Conservation (phyloP, 257 asterid species). For the Solanum paucissectum region DNA sequence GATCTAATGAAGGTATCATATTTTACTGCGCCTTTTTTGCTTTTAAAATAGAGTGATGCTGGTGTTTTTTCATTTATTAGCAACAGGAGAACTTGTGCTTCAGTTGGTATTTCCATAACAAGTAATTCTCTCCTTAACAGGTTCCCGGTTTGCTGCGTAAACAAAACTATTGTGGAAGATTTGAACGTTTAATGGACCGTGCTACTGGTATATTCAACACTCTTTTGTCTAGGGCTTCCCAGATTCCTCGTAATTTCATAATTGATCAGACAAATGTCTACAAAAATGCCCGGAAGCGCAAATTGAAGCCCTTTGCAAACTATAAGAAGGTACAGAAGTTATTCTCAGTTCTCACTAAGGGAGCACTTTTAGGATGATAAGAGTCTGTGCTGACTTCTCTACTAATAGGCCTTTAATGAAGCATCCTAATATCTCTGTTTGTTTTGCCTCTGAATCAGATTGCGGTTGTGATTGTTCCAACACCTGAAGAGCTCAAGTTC, state of each 20-base stretch:
- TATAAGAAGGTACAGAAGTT: conserved; percentile 27
- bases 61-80: not conserved
- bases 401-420: not conserved
- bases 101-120: not conserved
- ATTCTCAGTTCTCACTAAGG: not conserved
- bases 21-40: not conserved
- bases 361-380: not conserved
- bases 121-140: conserved; percentile 10
- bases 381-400: not conserved
- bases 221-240: conserved; percentile 50
- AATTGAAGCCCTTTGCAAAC: conserved; percentile 40
- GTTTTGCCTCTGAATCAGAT: conserved; percentile 22
- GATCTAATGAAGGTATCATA: conserved; percentile 48
- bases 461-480: conserved; percentile 48
- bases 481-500: conserved; percentile 30
- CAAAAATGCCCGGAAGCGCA: conserved; percentile 46
- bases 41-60: not conserved
- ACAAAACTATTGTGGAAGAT: conserved; percentile 23
- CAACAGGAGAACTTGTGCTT: not conserved
- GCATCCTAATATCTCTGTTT: not conserved
- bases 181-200: conserved; percentile 34
- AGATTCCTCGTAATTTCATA: conserved; percentile 44
- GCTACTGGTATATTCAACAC: conserved; percentile 45
- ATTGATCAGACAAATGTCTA: conserved; percentile 51
- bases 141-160: conserved; percentile 40